Evolutionary conservation across 1,139 yeast species (phyloP), one percentile per base, ranked within the genome.

Genomic region (Suhomyces yuchorum): DNA sequence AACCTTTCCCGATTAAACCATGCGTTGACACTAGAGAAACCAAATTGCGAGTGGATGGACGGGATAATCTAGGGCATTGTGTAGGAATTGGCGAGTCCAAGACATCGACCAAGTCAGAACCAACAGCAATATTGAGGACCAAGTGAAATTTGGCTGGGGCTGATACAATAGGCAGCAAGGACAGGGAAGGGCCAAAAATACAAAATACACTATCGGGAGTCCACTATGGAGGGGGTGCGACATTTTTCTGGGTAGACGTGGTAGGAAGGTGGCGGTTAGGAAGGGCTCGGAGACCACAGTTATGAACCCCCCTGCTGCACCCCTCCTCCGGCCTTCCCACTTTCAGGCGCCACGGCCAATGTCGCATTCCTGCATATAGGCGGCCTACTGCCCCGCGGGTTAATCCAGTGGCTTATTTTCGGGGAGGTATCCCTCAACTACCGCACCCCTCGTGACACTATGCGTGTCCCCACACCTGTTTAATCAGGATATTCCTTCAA

Each of bases 171-270:
- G 26, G n/a, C n/a, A n/a, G n/a, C n/a, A n/a, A n/a, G n/a, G n/a
- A n/a, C n/a, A n/a, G n/a, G n/a, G n/a, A n/a, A n/a, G n/a, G n/a
- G n/a, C n/a, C n/a, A n/a, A n/a, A n/a, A n/a, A n/a, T n/a, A n/a
- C n/a, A n/a, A n/a, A n/a, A n/a, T 15, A 22, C 12, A 22, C 37
- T 34, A 19, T 8, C 8, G 8, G 23, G 11, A 34, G 14, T 23
- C 39, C 19, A n/a, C 19, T 20, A 15, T 15, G 30, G 28, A 23
- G 39, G 20, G 39, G 39, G 38, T 20, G 39, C 39, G 39, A 37
- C 39, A 37, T 37, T 37, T 37, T 37, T 22, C 28, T 14, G 20
- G 39, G n/a, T 23, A 22, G 34, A 14, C 18, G 8, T 30, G 34
- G 34, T 30, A 30, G 34, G 34, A 14, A 11, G 30, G 39, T 34